Base-by-base conservation (phyloP, 1,284 basidiomycete species). In the Ganoderma multipileum region DNA sequence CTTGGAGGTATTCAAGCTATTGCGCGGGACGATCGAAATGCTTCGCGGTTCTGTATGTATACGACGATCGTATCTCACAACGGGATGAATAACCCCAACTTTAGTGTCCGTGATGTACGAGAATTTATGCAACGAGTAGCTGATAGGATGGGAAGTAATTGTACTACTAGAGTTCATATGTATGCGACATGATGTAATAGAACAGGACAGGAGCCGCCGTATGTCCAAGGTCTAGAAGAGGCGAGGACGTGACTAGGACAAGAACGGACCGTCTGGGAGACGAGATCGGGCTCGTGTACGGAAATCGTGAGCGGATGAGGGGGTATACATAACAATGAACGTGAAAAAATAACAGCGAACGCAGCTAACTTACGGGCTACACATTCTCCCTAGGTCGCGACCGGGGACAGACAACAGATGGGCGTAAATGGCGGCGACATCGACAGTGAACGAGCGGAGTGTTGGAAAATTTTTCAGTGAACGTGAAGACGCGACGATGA, bases 291-390 rank as follows among this genome's bases (percentile, higher is more conserved):
- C 47, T 50, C 23, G 23, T 50, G 47, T 26, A 30, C 4, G 52
- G 52, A 55, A 7, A 55, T 30, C 52, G 52, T 30, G 52, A 20
- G 28, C 6, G 28, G 28, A 30, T 30, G 28, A 30, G 28, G 12
- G 52, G 26, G 30, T 55, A 55, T 55, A 33, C 28, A 55, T 55
- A 33, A 30, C 23, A 26, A 50, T 50, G 47, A 50, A 50, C 9
- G 23, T 50, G 47, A 23, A 28, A 30, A 18, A 33, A 33, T 23
- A 26, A 50, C 47, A 26, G 14, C 52, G 52, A 55, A 55, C 28
- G 52, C 28, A 55, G 52, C 28, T 55, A 55, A 55, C 52, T 28
- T 55, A 55, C 30, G 52, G 52, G 28, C 28, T 55, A 55, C 52
- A 55, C 28, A 28, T 55, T 33, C 52, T 55, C 52, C 52, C 52